Conservation (phyloP, 495 filamentous ascomycete species). For the Xanthoparmelia taractica region DNA sequence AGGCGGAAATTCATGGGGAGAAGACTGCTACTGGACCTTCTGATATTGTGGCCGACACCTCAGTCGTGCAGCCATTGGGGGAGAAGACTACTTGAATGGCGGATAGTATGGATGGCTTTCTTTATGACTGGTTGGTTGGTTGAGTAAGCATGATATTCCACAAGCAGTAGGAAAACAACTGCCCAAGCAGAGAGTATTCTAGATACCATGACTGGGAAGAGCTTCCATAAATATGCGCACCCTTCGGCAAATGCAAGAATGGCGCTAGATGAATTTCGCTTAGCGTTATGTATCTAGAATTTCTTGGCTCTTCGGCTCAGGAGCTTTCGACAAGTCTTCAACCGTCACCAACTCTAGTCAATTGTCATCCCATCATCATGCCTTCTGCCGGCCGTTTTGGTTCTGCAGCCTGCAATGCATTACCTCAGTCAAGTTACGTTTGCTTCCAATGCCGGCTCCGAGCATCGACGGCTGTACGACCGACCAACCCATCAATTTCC, state of each 20-base stretch:
- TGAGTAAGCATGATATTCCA: conserved; percentile 9
- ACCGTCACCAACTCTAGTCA: not conserved
- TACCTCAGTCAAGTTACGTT: conserved; percentile 19
- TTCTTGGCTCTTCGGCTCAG: not conserved
- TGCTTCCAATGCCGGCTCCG: conserved; percentile 27
- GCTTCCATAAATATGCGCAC: too few species aligned
- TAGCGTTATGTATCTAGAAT: not conserved
- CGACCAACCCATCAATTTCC: not conserved
- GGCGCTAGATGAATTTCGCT: not conserved
- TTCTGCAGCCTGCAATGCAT: not conserved
- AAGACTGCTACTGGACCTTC: conserved; percentile 27
- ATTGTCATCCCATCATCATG: not conserved
- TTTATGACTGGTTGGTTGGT: not conserved
- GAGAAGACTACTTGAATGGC: conserved; percentile 23
- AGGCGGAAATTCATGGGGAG: conserved; percentile 22
- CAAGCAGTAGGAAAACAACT: not conserved
- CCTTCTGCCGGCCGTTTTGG: conserved; percentile 4
- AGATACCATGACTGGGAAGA: too few species aligned
- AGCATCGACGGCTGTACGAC: conserved; percentile 1
- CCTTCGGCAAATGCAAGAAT: too few species aligned
- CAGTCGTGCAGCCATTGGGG: conserved; percentile 22
- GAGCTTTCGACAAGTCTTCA: not conserved
- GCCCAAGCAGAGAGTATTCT: not conserved
- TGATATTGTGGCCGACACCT: conserved; percentile 22
- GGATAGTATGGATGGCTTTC: too few species aligned